phyloP scores from a whole-genome alignment of 2,329 filamentous ascomycete species.

The Periglandula ipomoeae region DNA sequence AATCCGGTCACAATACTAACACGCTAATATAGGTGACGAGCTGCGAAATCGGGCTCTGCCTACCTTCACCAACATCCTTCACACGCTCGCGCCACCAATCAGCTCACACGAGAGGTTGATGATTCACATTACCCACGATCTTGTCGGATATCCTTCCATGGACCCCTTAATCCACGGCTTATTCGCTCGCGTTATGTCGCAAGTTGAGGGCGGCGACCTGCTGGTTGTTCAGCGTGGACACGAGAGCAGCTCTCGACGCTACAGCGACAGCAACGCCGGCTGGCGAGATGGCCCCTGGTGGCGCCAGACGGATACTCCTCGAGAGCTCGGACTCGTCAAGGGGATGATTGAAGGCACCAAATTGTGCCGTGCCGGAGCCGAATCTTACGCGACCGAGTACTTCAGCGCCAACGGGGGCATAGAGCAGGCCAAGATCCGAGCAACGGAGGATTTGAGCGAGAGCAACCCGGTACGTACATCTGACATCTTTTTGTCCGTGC shows the following conservation, averaged over 20 bases:
- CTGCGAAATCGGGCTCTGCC: conserved; percentile 79
- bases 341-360: conserved; percentile 84
- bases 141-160: conserved; percentile 87
- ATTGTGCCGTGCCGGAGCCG: conserved; percentile 79
- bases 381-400: conserved; percentile 79
- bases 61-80: conserved; percentile 88
- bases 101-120: conserved; percentile 93
- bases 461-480: conserved; percentile 84
- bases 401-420: conserved; percentile 70
- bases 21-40: conserved; percentile 59
- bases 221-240: conserved; percentile 89
- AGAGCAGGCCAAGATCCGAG: conserved; percentile 69
- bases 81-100: conserved; percentile 92
- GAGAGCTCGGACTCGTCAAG: conserved; percentile 71
- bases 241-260: conserved; percentile 64
- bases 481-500: conserved; percentile 92
- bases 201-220: conserved; percentile 93
- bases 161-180: conserved; percentile 87
- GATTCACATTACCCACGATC: conserved; percentile 95
- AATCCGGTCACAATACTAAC: neutral
- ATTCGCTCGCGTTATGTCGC: conserved; percentile 95
- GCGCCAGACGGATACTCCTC: conserved; percentile 59
- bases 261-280: conserved; percentile 50
- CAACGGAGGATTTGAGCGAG: conserved; percentile 70
- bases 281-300: conserved; percentile 98